A percentile compares a stretch with the other conserved stretches of the same genome.
phyloP scores from a whole-genome alignment of 345 rosid genomes.

The Aquilaria yunnanensis region DNA sequence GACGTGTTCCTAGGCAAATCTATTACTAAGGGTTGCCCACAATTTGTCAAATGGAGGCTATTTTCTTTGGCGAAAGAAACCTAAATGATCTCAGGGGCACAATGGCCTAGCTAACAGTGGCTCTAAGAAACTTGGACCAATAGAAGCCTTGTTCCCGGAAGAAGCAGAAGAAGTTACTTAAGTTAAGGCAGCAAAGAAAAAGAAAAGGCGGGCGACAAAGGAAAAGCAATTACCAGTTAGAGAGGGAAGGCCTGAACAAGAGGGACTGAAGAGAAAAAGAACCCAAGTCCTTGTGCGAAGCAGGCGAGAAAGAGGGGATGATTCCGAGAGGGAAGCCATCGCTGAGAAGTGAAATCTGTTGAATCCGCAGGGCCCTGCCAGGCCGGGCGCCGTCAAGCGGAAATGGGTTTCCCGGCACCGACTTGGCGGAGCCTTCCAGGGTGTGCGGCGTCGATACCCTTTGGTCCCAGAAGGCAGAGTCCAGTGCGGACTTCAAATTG shows the following conservation, averaged over 20 bases:
- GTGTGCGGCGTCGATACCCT: conserved; percentile 53
- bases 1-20: too few relatives aligned
- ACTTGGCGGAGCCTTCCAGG: conserved; percentile 59
- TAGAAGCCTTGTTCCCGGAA: too few relatives aligned
- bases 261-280: conserved; percentile 70
- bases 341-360: conserved; percentile 68
- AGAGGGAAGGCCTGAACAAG: conserved; percentile 44
- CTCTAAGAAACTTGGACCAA: too few relatives aligned
- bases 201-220: background rate
- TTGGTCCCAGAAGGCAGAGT: conserved; percentile 78
- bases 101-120: too few relatives aligned
- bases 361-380: conserved; percentile 71
- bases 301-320: conserved; percentile 59
- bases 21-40: too few relatives aligned
- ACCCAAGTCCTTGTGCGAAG: conserved; percentile 44
- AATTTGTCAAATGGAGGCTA: too few relatives aligned
- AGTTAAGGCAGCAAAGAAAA: background rate
- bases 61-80: too few relatives aligned
- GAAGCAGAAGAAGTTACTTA: too few relatives aligned
- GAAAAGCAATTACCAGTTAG: conserved; percentile 41
- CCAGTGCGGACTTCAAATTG: conserved; percentile 67
- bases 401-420: conserved; percentile 69
- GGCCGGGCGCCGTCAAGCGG: conserved; percentile 66
- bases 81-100: too few relatives aligned
- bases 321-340: conserved; percentile 76